phyloP scores from a whole-genome alignment of 176 grass and related monocot genomes.

The Panicum miliaceum region DNA sequence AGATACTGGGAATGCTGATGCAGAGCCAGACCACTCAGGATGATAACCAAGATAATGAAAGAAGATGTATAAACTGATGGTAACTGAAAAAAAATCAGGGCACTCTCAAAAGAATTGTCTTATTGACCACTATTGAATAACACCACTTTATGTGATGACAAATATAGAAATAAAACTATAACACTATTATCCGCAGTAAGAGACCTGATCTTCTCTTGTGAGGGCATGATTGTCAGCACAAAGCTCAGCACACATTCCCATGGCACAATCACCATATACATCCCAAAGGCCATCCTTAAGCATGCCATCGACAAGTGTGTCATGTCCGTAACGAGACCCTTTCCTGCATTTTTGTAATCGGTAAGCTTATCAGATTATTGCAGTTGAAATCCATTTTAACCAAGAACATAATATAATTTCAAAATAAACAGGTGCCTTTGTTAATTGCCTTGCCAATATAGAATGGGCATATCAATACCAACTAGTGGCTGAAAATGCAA shows the following conservation, averaged over 20 bases:
- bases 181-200: neutral
- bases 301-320: conserved; percentile 87
- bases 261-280: conserved; percentile 78
- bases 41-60: neutral
- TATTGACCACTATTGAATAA: neutral
- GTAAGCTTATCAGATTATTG: neutral
- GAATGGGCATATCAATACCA: neutral
- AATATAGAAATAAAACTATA: neutral
- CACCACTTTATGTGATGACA: neutral
- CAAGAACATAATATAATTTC: neutral
- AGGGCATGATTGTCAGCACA: conserved; percentile 88
- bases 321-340: conserved; percentile 91
- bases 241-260: conserved; percentile 91
- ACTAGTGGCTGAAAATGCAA: neutral
- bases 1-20: neutral
- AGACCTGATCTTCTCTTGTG: conserved; percentile 91
- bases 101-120: neutral
- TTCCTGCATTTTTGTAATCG: conserved; percentile 62
- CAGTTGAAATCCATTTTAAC: neutral
- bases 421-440: neutral
- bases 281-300: conserved; percentile 97
- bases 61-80: neutral
- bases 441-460: neutral
- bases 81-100: neutral
- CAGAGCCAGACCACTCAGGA: neutral